These are phyloP conservation scores for Cinnamomum micranthum DNA, from an alignment of 164 flowering plant genomes.

Conservation along the genomic window DNA sequence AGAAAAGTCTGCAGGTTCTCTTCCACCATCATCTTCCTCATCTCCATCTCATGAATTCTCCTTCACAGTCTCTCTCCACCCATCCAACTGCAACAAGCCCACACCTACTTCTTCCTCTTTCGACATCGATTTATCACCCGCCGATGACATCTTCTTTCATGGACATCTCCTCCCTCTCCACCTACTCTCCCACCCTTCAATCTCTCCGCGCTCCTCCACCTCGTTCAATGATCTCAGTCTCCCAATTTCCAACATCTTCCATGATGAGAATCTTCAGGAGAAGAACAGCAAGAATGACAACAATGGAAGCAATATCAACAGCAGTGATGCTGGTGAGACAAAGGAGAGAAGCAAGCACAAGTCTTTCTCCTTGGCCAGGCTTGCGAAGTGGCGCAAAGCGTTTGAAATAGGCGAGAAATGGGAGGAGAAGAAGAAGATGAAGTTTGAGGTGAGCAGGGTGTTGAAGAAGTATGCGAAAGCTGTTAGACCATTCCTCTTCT, in stretches of 20 bases:
- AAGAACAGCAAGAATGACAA: constrained; percentile 4
- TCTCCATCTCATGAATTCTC: constrained; percentile 96
- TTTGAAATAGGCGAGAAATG: constrained; percentile 18
- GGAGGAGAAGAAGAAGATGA: constrained; percentile 27
- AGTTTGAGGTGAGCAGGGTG: constrained; percentile 41
- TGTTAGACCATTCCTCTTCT: constrained; percentile 52
- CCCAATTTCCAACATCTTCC: constrained; percentile 36
- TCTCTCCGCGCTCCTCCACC: constrained; percentile 70
- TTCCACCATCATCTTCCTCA: constrained; percentile 52
- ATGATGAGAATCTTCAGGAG: constrained; percentile 15
- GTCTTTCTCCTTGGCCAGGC: constrained; percentile 54
- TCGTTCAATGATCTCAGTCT: constrained; percentile 61
- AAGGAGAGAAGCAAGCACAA: constrained; percentile 45
- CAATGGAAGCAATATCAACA: constrained; percentile 2
- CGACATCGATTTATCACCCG: constrained; percentile 74
- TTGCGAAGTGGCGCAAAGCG: constrained; percentile 45
- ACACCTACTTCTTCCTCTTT: constrained; percentile 20
- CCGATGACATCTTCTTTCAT: constrained; percentile 91
- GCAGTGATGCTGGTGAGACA: constrained; percentile 3
- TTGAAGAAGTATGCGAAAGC: constrained; percentile 57
- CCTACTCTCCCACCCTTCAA: constrained; percentile 62
- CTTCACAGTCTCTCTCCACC: constrained; percentile 70
- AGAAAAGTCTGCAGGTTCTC: constrained; percentile 6
- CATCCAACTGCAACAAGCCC: constrained; percentile 23
- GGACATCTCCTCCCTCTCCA: constrained; percentile 93